These are phyloP conservation scores for Hypoxylon sp. DNA, from an alignment of 2,329 filamentous ascomycete species.

Conservation along the genomic window DNA sequence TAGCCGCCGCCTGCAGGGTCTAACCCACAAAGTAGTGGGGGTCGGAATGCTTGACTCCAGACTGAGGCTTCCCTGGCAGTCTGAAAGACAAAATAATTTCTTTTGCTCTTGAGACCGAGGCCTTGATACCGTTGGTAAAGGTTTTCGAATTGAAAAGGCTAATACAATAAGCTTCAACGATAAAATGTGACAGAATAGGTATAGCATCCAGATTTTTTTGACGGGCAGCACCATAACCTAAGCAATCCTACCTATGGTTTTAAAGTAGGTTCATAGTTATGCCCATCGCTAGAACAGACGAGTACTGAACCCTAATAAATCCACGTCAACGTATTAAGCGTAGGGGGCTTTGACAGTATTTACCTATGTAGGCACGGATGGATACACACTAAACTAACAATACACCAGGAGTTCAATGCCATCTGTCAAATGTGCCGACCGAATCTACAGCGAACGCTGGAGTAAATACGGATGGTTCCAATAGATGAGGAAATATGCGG, in stretches of 20 bases:
- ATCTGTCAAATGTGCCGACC: background rate
- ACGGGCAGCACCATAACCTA: background rate
- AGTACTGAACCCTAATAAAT: background rate
- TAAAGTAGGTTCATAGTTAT: background rate
- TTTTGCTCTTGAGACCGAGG: background rate
- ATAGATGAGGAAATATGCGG: background rate
- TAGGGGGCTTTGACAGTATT: background rate
- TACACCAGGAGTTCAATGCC: background rate
- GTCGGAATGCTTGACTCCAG: background rate
- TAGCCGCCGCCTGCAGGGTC: conserved; percentile 12
- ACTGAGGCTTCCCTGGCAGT: background rate
- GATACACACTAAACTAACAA: background rate
- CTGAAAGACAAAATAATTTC: background rate
- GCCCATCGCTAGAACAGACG: background rate
- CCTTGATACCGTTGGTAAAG: background rate
- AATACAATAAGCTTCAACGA: background rate
- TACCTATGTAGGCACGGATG: background rate
- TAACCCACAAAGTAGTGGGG: background rate
- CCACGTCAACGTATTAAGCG: background rate
- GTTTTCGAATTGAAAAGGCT: background rate
- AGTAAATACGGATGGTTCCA: background rate
- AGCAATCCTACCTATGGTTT: background rate
- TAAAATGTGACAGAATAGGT: background rate
- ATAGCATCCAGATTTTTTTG: background rate
- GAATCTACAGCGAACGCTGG: background rate